Base-by-base conservation (phyloP, 2,329 filamentous ascomycete species). In the Anisogramma anomala region DNA sequence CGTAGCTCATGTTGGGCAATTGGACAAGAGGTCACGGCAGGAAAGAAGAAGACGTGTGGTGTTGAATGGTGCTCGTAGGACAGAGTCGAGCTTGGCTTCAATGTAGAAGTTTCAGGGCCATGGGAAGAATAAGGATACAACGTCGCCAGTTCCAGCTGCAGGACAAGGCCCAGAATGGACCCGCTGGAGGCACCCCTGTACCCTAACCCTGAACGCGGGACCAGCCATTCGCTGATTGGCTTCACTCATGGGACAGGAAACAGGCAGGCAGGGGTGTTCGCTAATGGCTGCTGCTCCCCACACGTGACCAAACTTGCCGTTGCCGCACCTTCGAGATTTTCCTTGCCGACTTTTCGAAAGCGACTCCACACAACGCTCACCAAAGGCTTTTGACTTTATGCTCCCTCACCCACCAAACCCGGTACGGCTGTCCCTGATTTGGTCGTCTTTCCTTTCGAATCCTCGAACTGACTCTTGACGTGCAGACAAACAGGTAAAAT, bases 1-100 rank as follows among this genome's bases (percentile, higher is more conserved):
- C 82, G 77, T 91, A 94, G 68, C 83, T 91, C 88, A 94, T 94
- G 59, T 53, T 78, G 68, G 66, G 67, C 65, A 42, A 36, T 42
- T 46, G 39, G 30, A 26, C 39, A 27, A 42, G 26, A 41, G 36
- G 45, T 35, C 31, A 45, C 45, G 45, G 42, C 45, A 36, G 33
- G 38, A 39, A 48, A n/a, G 33, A 36, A 9, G 42, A 44, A 44
- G 27, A 47, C 33, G 31, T 33, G 2, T 32, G 30, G 4, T 32
- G 14, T 10, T 32, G 6, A 18, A 32, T 32, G 30, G 30, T 18
- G 30, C 7, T 32, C 6, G 15, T 32, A 18, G 31, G 17, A 30
- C 8, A 32, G n/a, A n/a, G n/a, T n/a, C n/a, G n/a, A n/a, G n/a
- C n/a, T n/a, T 15, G 15, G 30, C 10, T 14, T n/a, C 14, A 9